Base-by-base conservation (phyloP, 2,329 filamentous ascomycete species). In the Xylaria sp. region DNA sequence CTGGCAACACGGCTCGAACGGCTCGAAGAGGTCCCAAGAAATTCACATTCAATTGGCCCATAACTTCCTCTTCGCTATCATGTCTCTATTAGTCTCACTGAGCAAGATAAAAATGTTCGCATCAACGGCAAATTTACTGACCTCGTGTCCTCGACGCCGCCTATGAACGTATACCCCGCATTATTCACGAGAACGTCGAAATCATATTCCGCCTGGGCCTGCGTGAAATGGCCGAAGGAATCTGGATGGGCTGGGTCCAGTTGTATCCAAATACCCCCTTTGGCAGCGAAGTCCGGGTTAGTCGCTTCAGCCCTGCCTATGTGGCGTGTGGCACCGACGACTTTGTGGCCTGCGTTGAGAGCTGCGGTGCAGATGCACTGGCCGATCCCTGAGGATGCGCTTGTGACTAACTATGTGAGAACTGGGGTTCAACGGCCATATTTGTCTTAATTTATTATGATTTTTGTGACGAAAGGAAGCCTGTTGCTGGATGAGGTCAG, bases 11-110 rank as follows among this genome's bases (percentile, higher is more conserved):
- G 0, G 82, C 81, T 11, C 80, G 78, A 31, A 79, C 77, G 1
- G 84, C 77, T 58, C 81, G 83, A 51, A 84, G 70, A 4, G 76
- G 72, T 3, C 83, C 84, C 64, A 85, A 82, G 37, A 86, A 81
- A 60, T 87, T 87, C 33, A 83, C 83, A 69, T 82, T 77, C 71
- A 83, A 84, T 6, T 71, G 66, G 4, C 74, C 70, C 11, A 72
- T 73, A 23, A 78, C 68, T 63, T 81, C 78, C 37, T 78, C 67
- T 25, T 68, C 61, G 35, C 69, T 72, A 5, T 14, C 31, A 11
- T n/a, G 2, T n/a, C 8, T 19, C 19, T 5, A 19, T 53, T 15
- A 46, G 40, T 31, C 33, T 40, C 15, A 23, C 8, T 23, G 2
- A 33, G n/a, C n/a, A n/a, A 25, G n/a, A 43, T 15, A 25, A 4